A percentile compares a stretch with the other conserved stretches of the same genome.
Conservation (phyloP, 1,139 yeast species). For the Suhomyces anneliseae region DNA sequence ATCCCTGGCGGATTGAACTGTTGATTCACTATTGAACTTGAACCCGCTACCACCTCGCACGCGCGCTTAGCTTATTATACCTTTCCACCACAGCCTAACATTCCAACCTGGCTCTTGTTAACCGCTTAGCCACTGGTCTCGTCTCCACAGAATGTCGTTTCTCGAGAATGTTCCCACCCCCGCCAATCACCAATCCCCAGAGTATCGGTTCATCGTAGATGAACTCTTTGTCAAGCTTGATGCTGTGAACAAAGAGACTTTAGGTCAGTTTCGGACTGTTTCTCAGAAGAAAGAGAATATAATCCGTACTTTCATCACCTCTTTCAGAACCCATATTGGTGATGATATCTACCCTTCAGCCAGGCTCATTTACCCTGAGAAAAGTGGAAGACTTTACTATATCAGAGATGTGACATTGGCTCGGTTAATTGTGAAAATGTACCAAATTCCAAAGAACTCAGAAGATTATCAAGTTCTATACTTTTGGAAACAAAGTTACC, state of each 20-base stretch:
- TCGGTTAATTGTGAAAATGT: conserved; percentile 38
- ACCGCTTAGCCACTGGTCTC: neutral
- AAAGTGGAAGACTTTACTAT: conserved; percentile 54
- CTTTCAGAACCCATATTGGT: conserved; percentile 70
- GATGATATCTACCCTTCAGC: conserved; percentile 68
- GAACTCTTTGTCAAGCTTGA: conserved; percentile 36
- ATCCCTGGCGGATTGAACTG: too few species aligned
- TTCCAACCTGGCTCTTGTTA: too few species aligned
- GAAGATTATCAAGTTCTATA: conserved; percentile 35
- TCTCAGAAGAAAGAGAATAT: conserved; percentile 33
- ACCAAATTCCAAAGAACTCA: conserved; percentile 36
- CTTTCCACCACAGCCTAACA: neutral
- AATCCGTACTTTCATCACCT: conserved; percentile 49
- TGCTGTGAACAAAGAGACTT: conserved; percentile 26
- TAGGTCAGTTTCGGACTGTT: conserved; percentile 29
- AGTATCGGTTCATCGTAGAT: conserved; percentile 30
- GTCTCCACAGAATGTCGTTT: conserved; percentile 12
- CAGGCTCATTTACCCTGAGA: conserved; percentile 61
- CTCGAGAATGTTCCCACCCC: conserved; percentile 12
- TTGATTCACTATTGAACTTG: too few species aligned
- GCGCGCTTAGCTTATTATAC: too few species aligned
- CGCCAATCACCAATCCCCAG: conserved; percentile 15
- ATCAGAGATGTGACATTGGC: conserved; percentile 55
- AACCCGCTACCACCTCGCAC: too few species aligned
- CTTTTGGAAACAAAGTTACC: conserved; percentile 43